Evolutionary conservation across 1,284 basidiomycete species (phyloP).

Genomic region (Kwoniella shivajii): DNA sequence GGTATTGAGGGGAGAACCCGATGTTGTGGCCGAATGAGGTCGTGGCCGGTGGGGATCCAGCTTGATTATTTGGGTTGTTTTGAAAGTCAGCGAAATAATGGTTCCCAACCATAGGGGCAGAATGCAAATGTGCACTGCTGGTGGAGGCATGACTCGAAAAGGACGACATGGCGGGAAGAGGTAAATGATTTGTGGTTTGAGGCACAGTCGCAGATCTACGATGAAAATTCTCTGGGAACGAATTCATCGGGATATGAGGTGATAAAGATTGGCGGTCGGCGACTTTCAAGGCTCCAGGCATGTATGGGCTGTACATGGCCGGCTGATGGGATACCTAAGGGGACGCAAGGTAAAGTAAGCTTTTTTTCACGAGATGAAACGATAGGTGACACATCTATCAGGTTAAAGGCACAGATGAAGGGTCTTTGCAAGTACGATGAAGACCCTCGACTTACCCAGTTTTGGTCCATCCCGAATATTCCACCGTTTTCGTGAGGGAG

Average conservation of each 20-base stretch:
- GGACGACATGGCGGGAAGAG: constrained; percentile 21
- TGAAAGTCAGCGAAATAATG: no score
- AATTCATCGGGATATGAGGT: constrained; percentile 16
- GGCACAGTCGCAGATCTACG: constrained; percentile 22
- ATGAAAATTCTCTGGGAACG: constrained; percentile 17
- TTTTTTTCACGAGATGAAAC: no score
- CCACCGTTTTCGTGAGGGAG: no score
- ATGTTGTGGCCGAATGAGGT: no score
- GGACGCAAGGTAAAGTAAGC: no score
- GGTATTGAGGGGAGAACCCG: no score
- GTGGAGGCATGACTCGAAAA: constrained; percentile 7
- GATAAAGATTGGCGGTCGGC: constrained; percentile 20
- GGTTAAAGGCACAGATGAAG: neutral
- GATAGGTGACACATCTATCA: no score
- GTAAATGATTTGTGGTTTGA: constrained; percentile 21
- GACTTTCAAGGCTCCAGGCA: neutral
- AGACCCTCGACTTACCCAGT: constrained; percentile 27
- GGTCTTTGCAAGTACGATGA: neutral
- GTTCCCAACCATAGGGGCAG: constrained; percentile 6
- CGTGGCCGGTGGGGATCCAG: no score
- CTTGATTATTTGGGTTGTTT: no score
- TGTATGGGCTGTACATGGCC: constrained; percentile 7
- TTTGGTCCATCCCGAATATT: constrained; percentile 31
- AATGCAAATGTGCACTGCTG: constrained; percentile 18
- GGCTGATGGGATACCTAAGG: neutral